These are phyloP conservation scores for Mycena citricolor DNA, from an alignment of 1,284 basidiomycete genomes.

Conservation along the genomic window DNA sequence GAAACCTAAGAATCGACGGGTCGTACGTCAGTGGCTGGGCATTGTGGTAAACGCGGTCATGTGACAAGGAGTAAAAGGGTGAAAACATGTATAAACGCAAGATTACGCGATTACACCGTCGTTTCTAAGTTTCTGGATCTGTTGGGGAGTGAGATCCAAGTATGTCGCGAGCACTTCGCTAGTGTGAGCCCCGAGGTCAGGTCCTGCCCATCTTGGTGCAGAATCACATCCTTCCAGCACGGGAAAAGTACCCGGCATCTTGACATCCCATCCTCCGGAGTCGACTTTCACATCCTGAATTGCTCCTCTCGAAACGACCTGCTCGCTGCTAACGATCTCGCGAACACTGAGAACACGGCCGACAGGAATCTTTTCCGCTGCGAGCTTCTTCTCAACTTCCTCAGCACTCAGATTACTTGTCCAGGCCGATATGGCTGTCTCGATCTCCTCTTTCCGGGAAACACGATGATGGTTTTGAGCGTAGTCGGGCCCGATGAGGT, in stretches of 20 bases:
- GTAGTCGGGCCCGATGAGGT: slow-evolving; percentile 56
- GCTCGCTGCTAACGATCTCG: slow-evolving; percentile 60
- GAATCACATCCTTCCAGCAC: slow-evolving; percentile 55
- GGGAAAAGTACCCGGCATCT: slow-evolving; percentile 64
- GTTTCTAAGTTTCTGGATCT: slow-evolving; percentile 43
- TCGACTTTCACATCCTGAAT: slow-evolving; percentile 48
- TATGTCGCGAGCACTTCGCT: slow-evolving; percentile 53
- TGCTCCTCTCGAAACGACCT: slow-evolving; percentile 53
- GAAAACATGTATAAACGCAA: no score
- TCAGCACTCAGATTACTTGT: slow-evolving; percentile 45
- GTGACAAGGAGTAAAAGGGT: no score
- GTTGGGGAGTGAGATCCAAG: slow-evolving; percentile 45
- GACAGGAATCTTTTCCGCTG: slow-evolving; percentile 53
- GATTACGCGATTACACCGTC: slow-evolving; percentile 47
- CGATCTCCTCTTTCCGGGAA: slow-evolving; percentile 55
- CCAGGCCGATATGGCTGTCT: slow-evolving; percentile 60
- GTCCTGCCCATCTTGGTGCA: slow-evolving; percentile 65
- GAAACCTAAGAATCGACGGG: no score
- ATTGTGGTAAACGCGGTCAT: no score
- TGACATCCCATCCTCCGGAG: slow-evolving; percentile 53
- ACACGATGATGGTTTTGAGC: slow-evolving; percentile 66
- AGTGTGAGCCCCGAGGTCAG: slow-evolving; percentile 64
- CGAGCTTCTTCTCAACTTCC: slow-evolving; percentile 45
- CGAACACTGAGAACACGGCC: slow-evolving; percentile 61
- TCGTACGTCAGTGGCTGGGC: no score